Evolutionary conservation across 495 filamentous ascomycete genomes (phyloP).

Genomic region (Pyrenopolyporus hunteri): DNA sequence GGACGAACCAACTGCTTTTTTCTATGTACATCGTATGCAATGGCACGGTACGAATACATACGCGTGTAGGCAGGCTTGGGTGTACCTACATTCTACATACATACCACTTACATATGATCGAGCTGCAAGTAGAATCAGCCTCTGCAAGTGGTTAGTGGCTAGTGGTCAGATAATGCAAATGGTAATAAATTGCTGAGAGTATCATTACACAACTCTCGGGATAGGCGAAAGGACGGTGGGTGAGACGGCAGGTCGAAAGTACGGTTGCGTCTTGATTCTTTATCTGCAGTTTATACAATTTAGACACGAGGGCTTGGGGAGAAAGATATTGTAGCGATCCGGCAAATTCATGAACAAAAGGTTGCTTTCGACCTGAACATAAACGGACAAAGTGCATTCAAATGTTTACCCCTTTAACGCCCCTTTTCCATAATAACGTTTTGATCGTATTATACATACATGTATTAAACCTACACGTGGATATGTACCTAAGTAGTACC

Average conservation of each 20-base stretch:
- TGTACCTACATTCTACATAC: neutral
- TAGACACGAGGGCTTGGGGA: constrained; percentile 1
- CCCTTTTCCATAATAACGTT: no score
- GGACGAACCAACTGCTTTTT: neutral
- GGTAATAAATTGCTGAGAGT: constrained; percentile 7
- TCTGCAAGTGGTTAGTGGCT: constrained; percentile 8
- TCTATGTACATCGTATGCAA: constrained; percentile 1
- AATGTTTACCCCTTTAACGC: no score
- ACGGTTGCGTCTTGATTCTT: constrained; percentile 30
- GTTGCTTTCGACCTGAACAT: neutral
- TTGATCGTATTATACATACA: no score
- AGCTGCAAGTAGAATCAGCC: neutral
- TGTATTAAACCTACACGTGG: no score
- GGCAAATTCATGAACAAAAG: constrained; percentile 11
- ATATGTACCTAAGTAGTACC: no score
- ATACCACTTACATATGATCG: neutral
- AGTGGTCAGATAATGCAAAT: neutral
- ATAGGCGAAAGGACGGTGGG: constrained; percentile 29
- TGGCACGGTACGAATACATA: constrained; percentile 15
- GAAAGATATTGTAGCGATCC: constrained; percentile 18
- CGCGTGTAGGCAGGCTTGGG: constrained; percentile 11
- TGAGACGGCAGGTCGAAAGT: constrained; percentile 21
- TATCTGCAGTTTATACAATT: constrained; percentile 17
- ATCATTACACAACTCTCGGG: constrained; percentile 33
- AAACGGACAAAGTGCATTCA: no score